phyloP scores from a whole-genome alignment of 2,329 filamentous ascomycete species.

The Emmonsia crescens region DNA sequence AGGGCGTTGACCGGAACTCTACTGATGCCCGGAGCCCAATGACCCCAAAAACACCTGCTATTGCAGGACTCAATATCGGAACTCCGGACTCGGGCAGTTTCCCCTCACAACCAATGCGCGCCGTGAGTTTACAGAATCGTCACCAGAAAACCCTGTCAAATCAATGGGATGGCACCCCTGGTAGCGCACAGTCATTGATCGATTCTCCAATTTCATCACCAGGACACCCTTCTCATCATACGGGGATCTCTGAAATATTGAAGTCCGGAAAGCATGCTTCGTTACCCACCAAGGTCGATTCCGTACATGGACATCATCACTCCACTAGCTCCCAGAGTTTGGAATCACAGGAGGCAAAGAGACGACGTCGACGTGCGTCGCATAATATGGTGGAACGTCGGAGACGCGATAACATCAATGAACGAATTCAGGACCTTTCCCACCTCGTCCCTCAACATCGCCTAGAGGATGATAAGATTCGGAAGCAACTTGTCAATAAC shows the following conservation, averaged over 20 bases:
- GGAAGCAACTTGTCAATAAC: slow-evolving; percentile 88
- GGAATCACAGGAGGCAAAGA: slow-evolving; percentile 86
- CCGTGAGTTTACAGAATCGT: slow-evolving; percentile 46
- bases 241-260: slow-evolving; percentile 80
- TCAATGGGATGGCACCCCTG: slow-evolving; percentile 81
- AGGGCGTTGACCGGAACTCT: slow-evolving; percentile 59
- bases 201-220: slow-evolving; percentile 86
- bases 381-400: slow-evolving; percentile 95
- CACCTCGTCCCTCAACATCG: slow-evolving; percentile 85
- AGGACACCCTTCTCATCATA: slow-evolving; percentile 41
- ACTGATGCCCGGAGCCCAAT: slow-evolving; percentile 69
- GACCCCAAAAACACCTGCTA: slow-evolving; percentile 73
- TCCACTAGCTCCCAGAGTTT: slow-evolving; percentile 37
- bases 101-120: slow-evolving; percentile 66
- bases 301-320: slow-evolving; percentile 34
- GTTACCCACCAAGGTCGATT: slow-evolving; percentile 74
- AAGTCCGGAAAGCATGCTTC: slow-evolving; percentile 74
- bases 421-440: slow-evolving; percentile 92
- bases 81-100: slow-evolving; percentile 63
- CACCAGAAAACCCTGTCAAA: slow-evolving; percentile 78
- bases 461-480: slow-evolving; percentile 91
- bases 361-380: slow-evolving; percentile 79
- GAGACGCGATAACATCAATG: slow-evolving; percentile 95
- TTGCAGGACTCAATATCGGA: slow-evolving; percentile 60
- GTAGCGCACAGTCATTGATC: slow-evolving; percentile 72